Percentiles rank a stretch among this genome's conserved stretches.
Conservation (phyloP, 2,329 filamentous ascomycete genomes). For the Botryotinia narcissicola region DNA sequence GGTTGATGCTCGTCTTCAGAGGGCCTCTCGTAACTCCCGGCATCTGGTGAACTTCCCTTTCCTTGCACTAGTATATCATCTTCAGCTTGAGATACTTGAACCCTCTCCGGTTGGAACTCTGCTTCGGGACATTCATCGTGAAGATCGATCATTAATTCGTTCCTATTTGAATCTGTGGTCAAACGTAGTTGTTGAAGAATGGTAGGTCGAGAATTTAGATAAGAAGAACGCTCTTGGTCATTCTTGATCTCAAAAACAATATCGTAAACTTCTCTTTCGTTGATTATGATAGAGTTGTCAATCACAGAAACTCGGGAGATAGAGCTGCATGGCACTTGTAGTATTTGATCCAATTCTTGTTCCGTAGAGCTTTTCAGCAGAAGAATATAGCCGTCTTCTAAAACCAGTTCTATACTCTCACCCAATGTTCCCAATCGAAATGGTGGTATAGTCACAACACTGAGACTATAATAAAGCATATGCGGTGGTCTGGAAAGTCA, state of each 20-base stretch:
- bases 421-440: slow-evolving; percentile 2
- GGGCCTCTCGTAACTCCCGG: not conserved
- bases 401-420: slow-evolving; percentile 9
- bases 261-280: not conserved
- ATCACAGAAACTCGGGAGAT: slow-evolving; percentile 9
- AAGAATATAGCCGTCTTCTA: slow-evolving; percentile 15
- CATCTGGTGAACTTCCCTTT: not conserved
- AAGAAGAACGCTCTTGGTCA: not conserved
- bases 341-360: slow-evolving; percentile 21
- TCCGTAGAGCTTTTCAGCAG: slow-evolving; percentile 15
- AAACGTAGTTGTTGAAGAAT: not conserved
- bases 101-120: not conserved
- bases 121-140: not conserved
- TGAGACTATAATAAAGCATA: slow-evolving; percentile 18
- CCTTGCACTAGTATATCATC: not conserved
- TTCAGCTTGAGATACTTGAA: not conserved
- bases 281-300: not conserved
- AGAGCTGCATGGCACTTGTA: slow-evolving; percentile 16
- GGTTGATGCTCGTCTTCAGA: not conserved
- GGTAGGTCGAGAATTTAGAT: not conserved
- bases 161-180: not conserved
- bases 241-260: slow-evolving; percentile 6
- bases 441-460: slow-evolving; percentile 9
- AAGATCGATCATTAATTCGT: slow-evolving; percentile 4
- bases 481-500: slow-evolving; percentile 5